Evolutionary conservation across 2,329 filamentous ascomycete species (phyloP).

Genomic region (Venturia aucupariae): DNA sequence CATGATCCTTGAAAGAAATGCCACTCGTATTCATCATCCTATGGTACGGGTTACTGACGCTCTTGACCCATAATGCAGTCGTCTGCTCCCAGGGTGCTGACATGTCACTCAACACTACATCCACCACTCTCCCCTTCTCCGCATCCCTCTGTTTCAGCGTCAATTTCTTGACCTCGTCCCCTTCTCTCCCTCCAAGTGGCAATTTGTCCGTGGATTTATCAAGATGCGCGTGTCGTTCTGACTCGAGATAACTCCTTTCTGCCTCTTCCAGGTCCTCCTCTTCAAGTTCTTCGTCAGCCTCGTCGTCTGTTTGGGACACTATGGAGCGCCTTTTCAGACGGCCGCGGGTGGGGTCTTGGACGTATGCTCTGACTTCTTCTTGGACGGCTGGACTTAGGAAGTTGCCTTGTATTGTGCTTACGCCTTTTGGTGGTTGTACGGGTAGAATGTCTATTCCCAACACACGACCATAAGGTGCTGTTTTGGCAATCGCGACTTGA

Average conservation of each 20-base stretch:
- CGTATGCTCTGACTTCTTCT: conserved; percentile 64
- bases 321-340: conserved; percentile 33
- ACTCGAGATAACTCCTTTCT: conserved; percentile 47
- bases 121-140: conserved; percentile 54
- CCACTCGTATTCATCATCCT: conserved; percentile 99
- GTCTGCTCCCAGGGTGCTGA: conserved; percentile 89
- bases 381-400: conserved; percentile 72
- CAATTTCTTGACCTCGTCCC: conserved; percentile 19
- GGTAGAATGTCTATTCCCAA: conserved; percentile 93
- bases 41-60: conserved; percentile 80
- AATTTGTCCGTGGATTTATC: neutral
- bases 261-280: conserved; percentile 23
- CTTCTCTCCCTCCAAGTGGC: conserved; percentile 11
- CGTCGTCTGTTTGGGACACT: conserved; percentile 21
- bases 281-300: conserved; percentile 16
- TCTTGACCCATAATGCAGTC: conserved; percentile 70
- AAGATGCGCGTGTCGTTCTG: conserved; percentile 44
- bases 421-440: conserved; percentile 78
- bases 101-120: conserved; percentile 98
- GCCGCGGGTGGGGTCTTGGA: conserved; percentile 54
- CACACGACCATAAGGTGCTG: conserved; percentile 51
- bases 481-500: conserved; percentile 30
- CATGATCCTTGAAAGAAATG: conserved; percentile 76
- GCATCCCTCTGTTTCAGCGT: conserved; percentile 28
- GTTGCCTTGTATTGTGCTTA: conserved; percentile 92